Evolutionary conservation across 2,329 filamentous ascomycete genomes (phyloP), one percentile per base, ranked within the genome.

Genomic region (Cordyceps farinosa): DNA sequence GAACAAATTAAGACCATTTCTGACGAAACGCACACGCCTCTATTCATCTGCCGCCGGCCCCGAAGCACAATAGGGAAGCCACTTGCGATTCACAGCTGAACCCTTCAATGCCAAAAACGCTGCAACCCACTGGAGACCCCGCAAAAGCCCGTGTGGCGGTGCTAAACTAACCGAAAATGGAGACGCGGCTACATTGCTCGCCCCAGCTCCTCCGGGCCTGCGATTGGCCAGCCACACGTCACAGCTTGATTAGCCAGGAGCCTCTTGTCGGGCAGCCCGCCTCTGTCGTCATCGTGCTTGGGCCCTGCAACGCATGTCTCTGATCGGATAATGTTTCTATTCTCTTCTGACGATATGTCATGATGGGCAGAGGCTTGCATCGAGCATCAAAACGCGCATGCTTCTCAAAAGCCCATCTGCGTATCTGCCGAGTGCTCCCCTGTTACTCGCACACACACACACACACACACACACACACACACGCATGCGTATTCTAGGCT

Each of bases 271-370:
- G 42, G 38, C 58, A 54, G 60, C 51, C 60, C 60, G 36, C 60
- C 22, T 55, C 29, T 62, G 51, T 62, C 60, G 60, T 62, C 60
- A 62, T 62, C n/a, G 60, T 62, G 60, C 60, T 47, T 62, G 32
- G 22, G 44, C 42, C 51, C 52, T 62, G 32, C 50, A 55, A 62
- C 42, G 59, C 59, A 62, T 56, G 60, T 62, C 60, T 62, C 60
- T 62, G 60, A 62, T 62, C 51, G 51, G 51, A 56, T 47, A 30
- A 38, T 61, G 48, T 5, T 50, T 42, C 32, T 42, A 4, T 32
- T 38, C 13, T 48, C 32, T 13, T 56, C n/a, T 55, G n/a, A 22
- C 36, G 34, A 32, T 17, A 32, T 38, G 27, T 50, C 44, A 34
- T 13, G 44, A 59, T 59, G 30, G 34, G n/a, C 22, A 57, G 38